phyloP scores from a whole-genome alignment of 225 moss, liverwort and hornwort species.

The Sphagnum tenellum region DNA sequence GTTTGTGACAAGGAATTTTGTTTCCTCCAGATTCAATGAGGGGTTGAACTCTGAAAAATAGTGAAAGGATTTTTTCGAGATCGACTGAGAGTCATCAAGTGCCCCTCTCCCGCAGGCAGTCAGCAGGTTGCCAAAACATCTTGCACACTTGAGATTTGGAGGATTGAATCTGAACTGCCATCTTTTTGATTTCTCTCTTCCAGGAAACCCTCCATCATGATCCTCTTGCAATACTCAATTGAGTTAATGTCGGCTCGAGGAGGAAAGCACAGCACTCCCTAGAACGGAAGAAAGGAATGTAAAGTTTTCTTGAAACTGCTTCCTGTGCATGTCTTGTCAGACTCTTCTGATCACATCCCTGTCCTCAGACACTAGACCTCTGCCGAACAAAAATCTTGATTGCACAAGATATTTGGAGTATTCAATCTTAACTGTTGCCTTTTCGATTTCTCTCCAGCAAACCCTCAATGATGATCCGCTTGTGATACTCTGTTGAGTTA shows the following conservation, averaged over 20 bases:
- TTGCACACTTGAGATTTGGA: too few relatives aligned
- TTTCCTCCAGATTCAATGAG: too few relatives aligned
- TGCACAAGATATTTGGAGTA: too few relatives aligned
- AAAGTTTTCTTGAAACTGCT: constrained; percentile 7
- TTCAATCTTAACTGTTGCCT: too few relatives aligned
- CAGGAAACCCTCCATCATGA: constrained; percentile 3
- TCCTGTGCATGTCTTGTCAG: constrained; percentile 4
- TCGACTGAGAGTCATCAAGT: too few relatives aligned
- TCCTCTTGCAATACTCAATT: not conserved
- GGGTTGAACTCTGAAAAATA: too few relatives aligned
- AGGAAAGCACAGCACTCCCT: not conserved
- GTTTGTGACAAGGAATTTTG: too few relatives aligned
- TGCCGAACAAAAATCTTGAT: not conserved
- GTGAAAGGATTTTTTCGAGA: too few relatives aligned
- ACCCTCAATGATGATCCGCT: constrained; percentile 2
- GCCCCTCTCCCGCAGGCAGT: too few relatives aligned
- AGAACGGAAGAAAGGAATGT: not conserved
- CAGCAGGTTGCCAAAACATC: too few relatives aligned
- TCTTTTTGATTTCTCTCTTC: not conserved
- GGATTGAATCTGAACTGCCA: too few relatives aligned
- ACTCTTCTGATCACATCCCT: not conserved
- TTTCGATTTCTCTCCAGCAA: constrained; percentile 1
- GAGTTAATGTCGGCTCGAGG: not conserved
- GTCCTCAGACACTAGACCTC: constrained; percentile 3
- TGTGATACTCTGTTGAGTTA: not conserved